Evolutionary conservation across 139 green algal genomes (phyloP).

Genomic region (Yamagishiella unicocca): DNA sequence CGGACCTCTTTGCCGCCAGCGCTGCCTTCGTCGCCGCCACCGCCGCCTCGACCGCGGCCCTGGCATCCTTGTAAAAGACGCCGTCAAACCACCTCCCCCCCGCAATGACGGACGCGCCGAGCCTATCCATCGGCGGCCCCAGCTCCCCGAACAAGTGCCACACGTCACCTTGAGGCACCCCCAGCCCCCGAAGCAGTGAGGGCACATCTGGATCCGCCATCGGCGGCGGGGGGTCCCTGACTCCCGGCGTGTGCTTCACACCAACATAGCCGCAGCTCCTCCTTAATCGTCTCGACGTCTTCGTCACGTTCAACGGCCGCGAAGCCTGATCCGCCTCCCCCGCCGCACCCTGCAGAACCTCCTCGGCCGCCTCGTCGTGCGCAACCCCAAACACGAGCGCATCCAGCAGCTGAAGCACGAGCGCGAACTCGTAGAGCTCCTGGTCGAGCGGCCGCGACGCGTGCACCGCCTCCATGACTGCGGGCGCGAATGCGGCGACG

Average conservation of each 20-base stretch:
- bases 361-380: slow-evolving; percentile 5
- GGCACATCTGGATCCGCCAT: not conserved
- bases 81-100: slow-evolving; percentile 22
- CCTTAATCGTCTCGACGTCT: not conserved
- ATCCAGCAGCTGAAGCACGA: slow-evolving; percentile 40
- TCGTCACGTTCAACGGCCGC: not conserved
- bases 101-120: not conserved
- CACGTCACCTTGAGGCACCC: too few species aligned
- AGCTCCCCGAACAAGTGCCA: too few species aligned
- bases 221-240: too few species aligned
- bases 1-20: not conserved
- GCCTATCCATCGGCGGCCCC: not conserved
- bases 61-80: not conserved
- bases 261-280: slow-evolving; percentile 28
- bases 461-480: slow-evolving; percentile 3
- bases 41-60: not conserved
- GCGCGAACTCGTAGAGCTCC: slow-evolving; percentile 40
- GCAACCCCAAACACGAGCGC: slow-evolving; percentile 29
- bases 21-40: not conserved
- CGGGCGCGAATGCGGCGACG: not conserved
- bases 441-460: not conserved
- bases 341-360: not conserved
- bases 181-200: not conserved
- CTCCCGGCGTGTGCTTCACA: not conserved
- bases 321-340: not conserved